Evolutionary conservation across 768 basidiomycete species (phyloP), one percentile per base, ranked within the genome.

Genomic region (Chalciporus pseudorubinellus): DNA sequence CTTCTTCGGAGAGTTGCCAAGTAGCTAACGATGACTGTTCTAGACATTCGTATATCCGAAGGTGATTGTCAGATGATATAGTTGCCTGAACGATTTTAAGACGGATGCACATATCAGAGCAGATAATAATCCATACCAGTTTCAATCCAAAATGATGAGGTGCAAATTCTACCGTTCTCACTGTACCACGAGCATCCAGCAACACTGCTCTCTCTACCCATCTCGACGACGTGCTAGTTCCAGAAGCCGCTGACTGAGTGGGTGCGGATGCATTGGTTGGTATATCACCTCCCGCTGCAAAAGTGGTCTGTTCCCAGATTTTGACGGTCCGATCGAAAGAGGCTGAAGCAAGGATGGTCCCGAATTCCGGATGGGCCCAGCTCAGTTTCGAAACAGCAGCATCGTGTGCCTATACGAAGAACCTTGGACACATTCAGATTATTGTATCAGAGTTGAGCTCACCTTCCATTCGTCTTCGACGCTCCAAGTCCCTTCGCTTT

Each of bases 351-450:
- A 98, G 75, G 46, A 97, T 81, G 2, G 84, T 81, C 4, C 93
- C 95, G 52, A 93, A 94, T 68, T 94, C 87, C 5, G 95, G 93
- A 64, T 95, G 93, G 1, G 92, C 92, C 90, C 93, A 98, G 46
- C 81, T 81, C 13, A 97, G 60, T 66, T 80, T 85, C 8, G 92
- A 82, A 33, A 97, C 78, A 0, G 95, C 84, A 14, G 93, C 93
- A 61, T 95, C 92, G 66, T 98, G 95, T n/a, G 95, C 95, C 91
- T 95, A 60, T 13, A 46, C n/a, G 33, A 46, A 43, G 52, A 47
- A 31, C 42, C n/a, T 1, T 1, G 22, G 52, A 48, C 33, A 28
- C 39, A 26, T 16, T 18, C 31, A 28, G 33, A 11, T 36, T 33
- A 22, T 19, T 10, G n/a, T 31, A 14, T n/a, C n/a, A 5, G 16